phyloP scores from a whole-genome alignment of 1,139 yeast species.

The Yamadazyma triangularis region DNA sequence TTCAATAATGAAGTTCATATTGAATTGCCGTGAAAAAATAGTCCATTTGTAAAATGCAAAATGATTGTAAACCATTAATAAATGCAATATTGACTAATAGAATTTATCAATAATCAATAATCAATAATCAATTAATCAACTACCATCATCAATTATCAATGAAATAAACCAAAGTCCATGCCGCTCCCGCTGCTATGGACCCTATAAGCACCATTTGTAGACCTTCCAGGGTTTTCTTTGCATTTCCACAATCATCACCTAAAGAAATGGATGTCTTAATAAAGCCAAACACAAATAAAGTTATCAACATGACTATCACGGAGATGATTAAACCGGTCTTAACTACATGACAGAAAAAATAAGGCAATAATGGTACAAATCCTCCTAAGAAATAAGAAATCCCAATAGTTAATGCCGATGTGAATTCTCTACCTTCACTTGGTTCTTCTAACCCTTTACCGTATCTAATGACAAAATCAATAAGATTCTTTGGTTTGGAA shows the following conservation, averaged over 20 bases:
- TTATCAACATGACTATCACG: constrained; percentile 76
- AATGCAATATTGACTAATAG: no score
- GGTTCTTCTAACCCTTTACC: constrained; percentile 81
- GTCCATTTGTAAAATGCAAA: no score
- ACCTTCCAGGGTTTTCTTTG: constrained; percentile 71
- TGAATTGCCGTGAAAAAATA: no score
- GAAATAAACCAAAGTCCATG: constrained; percentile 85
- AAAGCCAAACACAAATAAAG: constrained; percentile 84
- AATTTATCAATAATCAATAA: no score
- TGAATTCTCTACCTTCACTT: constrained; percentile 70
- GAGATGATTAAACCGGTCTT: constrained; percentile 72
- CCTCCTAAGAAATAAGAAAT: constrained; percentile 74
- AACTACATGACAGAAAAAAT: constrained; percentile 71
- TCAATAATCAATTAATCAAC: no score
- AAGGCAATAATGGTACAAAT: constrained; percentile 74
- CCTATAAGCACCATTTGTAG: constrained; percentile 90
- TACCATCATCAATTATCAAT: constrained; percentile 51
- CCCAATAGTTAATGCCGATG: constrained; percentile 76
- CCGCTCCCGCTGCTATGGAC: constrained; percentile 94
- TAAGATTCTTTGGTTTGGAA: constrained; percentile 59
- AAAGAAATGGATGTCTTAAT: constrained; percentile 80
- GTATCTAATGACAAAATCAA: constrained; percentile 67
- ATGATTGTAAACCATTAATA: no score
- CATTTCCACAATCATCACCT: constrained; percentile 54
- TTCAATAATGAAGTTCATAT: no score